Percentiles rank a stretch among this genome's conserved stretches.
Conservation (phyloP, 306 rosid genomes). For the Castanospermum australe region DNA sequence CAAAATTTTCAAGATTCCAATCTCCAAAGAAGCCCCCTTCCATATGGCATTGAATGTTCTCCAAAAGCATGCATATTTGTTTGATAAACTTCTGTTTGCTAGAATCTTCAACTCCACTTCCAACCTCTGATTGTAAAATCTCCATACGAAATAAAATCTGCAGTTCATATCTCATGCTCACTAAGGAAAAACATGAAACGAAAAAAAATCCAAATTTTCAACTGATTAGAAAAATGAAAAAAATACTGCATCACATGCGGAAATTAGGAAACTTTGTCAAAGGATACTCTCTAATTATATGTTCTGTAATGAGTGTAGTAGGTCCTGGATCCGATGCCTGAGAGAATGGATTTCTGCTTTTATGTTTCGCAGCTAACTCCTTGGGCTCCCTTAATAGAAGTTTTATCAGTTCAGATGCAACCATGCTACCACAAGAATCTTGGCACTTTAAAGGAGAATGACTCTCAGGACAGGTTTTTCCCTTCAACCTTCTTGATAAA, state of each 20-base stretch:
- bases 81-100: constrained; percentile 78
- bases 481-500: constrained; percentile 46
- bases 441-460: constrained; percentile 37
- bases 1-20: constrained; percentile 82
- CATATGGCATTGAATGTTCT: constrained; percentile 77
- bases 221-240: not conserved
- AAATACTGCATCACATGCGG: constrained; percentile 4
- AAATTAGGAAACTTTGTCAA: constrained; percentile 29
- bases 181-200: constrained; percentile 50
- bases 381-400: constrained; percentile 69
- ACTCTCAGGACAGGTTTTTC: constrained; percentile 37
- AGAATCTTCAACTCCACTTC: constrained; percentile 56
- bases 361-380: constrained; percentile 60
- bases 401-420: constrained; percentile 49
- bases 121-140: constrained; percentile 66
- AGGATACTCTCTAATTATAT: constrained; percentile 89
- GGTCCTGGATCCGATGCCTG: constrained; percentile 48
- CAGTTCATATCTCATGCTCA: constrained; percentile 70
- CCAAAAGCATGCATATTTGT: constrained; percentile 79
- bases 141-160: constrained; percentile 94
- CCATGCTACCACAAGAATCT: constrained; percentile 23
- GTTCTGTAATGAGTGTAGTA: constrained; percentile 34
- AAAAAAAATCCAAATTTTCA: constrained; percentile 8
- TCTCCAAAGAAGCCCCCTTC: constrained; percentile 88
- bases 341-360: constrained; percentile 38